Conservation (phyloP, 192 early-diverging fungal species). For the Bifiguratus adelaidae region DNA sequence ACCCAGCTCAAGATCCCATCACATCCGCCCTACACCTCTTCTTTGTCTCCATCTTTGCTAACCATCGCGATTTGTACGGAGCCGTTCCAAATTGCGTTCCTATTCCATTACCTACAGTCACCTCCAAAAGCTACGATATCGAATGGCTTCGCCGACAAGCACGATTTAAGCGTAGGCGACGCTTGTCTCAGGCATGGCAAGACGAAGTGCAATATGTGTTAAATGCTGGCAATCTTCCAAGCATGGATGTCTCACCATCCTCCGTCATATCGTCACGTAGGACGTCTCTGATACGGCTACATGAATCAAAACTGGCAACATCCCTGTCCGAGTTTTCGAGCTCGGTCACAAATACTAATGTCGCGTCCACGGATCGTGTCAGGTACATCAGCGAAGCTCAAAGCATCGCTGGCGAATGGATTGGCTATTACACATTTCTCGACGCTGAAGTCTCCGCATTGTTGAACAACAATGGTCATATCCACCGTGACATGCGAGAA, state of each 20-base stretch:
- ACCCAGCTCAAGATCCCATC: constrained; percentile 14
- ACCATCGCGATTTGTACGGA: constrained; percentile 12
- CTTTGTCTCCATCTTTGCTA: constrained; percentile 21
- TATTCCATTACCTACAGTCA: constrained; percentile 11
- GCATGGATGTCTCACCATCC: neutral
- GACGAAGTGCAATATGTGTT: neutral
- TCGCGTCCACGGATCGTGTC: constrained; percentile 12
- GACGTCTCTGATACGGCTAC: too few species aligned
- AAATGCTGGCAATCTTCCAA: constrained; percentile 3
- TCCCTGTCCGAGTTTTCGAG: neutral
- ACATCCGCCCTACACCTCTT: constrained; percentile 20
- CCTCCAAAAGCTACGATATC: constrained; percentile 13
- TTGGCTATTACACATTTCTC: constrained; percentile 24
- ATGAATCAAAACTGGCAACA: too few species aligned
- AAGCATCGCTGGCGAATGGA: constrained; percentile 22
- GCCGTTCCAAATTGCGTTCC: constrained; percentile 14
- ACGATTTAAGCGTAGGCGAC: constrained; percentile 3
- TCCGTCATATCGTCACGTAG: too few species aligned
- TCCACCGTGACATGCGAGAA: neutral
- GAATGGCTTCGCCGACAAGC: constrained; percentile 20
- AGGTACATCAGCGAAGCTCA: constrained; percentile 20
- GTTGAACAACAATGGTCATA: neutral
- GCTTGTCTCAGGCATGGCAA: neutral
- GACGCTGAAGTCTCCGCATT: neutral
- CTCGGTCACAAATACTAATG: neutral